Conservation (phyloP, 2,329 filamentous ascomycete genomes). For the Xylariaceae sp. region DNA sequence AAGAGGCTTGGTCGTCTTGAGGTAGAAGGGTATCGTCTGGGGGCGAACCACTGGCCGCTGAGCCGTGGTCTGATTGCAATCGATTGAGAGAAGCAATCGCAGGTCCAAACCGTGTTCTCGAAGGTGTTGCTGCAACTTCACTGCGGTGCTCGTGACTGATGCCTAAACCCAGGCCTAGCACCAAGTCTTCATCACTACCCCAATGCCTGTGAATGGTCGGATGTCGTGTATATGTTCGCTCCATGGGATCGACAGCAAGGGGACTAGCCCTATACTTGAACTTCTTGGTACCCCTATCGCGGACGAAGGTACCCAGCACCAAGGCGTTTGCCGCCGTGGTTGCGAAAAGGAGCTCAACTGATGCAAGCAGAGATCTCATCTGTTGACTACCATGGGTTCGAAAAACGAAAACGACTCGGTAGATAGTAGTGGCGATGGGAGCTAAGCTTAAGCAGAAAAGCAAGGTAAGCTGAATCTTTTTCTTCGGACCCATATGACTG, state of each 20-base stretch:
- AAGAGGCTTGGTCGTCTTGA: constrained; percentile 32
- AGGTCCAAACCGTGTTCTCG: constrained; percentile 31
- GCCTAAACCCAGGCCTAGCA: constrained; percentile 70
- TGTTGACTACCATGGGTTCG: constrained; percentile 67
- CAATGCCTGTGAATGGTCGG: constrained; percentile 60
- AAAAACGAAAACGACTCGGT: constrained; percentile 76
- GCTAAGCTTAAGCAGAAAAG: constrained; percentile 82
- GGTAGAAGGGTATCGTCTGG: constrained; percentile 43
- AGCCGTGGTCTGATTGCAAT: constrained; percentile 45
- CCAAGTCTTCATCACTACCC: constrained; percentile 89
- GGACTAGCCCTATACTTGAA: constrained; percentile 68
- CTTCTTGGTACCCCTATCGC: constrained; percentile 87
- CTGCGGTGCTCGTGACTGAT: constrained; percentile 50
- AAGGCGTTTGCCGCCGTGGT: constrained; percentile 82
- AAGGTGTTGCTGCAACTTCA: constrained; percentile 10
- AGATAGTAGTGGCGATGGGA: constrained; percentile 73
- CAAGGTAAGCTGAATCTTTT: constrained; percentile 71
- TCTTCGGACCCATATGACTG: constrained; percentile 68
- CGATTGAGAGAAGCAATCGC: constrained; percentile 38
- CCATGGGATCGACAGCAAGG: constrained; percentile 57
- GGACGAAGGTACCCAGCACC: constrained; percentile 85
- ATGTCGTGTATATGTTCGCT: constrained; percentile 41
- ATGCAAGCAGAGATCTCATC: constrained; percentile 82
- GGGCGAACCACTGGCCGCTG: constrained; percentile 35
- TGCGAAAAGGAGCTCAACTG: constrained; percentile 83